Conservation (phyloP, 352 stramenopile genomes). For the Phytopythium montanum region DNA sequence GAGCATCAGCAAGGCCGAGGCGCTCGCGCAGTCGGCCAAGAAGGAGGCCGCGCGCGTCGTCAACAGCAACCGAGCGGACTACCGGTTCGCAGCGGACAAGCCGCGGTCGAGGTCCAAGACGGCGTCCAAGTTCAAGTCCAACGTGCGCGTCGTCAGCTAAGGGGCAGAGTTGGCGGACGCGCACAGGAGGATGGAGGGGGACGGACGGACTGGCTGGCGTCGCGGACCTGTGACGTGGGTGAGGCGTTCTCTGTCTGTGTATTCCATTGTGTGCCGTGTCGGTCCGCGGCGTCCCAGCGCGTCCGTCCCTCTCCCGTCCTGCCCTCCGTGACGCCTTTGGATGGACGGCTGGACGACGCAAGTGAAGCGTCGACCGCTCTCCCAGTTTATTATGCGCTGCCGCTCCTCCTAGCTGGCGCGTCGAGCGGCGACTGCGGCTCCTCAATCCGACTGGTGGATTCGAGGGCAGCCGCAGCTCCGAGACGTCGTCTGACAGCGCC, state of each 20-base stretch:
- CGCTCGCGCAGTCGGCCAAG: constrained; percentile 59
- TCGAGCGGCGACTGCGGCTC: background rate
- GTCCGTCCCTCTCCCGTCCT: background rate
- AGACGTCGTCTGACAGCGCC: background rate
- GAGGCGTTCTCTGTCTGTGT: constrained; percentile 1
- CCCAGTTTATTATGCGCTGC: constrained; percentile 1
- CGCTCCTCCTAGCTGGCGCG: background rate
- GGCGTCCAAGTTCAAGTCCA: constrained; percentile 57
- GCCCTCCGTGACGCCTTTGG: background rate
- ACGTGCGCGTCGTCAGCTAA: constrained; percentile 54
- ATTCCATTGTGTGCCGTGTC: background rate
- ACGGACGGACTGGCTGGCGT: background rate
- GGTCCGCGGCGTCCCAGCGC: background rate
- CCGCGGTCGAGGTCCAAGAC: constrained; percentile 41
- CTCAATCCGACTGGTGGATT: background rate
- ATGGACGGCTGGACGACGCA: background rate
- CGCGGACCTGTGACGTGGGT: background rate
- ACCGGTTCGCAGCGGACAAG: constrained; percentile 60
- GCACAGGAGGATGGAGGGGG: background rate
- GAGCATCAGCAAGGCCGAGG: constrained; percentile 69
- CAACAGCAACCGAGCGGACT: constrained; percentile 80
- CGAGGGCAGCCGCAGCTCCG: background rate
- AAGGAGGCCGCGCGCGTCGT: constrained; percentile 55
- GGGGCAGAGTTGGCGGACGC: background rate
- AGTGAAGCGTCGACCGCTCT: background rate